Evolutionary conservation across 108 stramenopile species (phyloP).

Genomic region (Cyclostephanos invisitatus): DNA sequence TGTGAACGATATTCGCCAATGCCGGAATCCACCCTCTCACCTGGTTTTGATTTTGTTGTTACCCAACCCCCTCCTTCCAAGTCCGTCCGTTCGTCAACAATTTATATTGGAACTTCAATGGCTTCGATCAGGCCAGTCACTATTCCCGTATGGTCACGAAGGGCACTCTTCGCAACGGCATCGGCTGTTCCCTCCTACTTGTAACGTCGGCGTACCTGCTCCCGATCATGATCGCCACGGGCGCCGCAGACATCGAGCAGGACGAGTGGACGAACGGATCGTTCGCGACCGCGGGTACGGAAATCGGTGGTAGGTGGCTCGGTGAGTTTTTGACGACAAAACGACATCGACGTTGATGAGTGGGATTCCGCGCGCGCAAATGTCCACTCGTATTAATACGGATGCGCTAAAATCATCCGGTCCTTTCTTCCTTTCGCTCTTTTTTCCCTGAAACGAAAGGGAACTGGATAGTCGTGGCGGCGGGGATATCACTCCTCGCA

Average conservation of each 20-base stretch:
- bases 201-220: constrained; percentile 49
- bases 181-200: constrained; percentile 41
- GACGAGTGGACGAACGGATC: constrained; percentile 61
- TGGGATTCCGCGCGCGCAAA: too few species aligned
- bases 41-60: not conserved
- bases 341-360: too few species aligned
- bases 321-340: not conserved
- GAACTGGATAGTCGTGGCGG: constrained; percentile 61
- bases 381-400: too few species aligned
- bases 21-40: not conserved
- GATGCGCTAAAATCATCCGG: too few species aligned
- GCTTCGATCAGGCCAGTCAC: constrained; percentile 64
- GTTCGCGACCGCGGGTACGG: constrained; percentile 57
- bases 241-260: constrained; percentile 52
- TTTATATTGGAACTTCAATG: constrained; percentile 72
- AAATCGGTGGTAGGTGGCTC: constrained; percentile 63
- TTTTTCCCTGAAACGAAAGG: constrained; percentile 14
- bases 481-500: constrained; percentile 56
- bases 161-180: constrained; percentile 36
- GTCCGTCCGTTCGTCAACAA: constrained; percentile 63
- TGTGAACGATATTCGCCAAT: not conserved
- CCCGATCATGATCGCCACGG: constrained; percentile 54
- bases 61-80: not conserved
- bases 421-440: too few species aligned
- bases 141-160: constrained; percentile 68